Conservation (phyloP, 768 basidiomycete genomes). For the Naematelia encephala region DNA sequence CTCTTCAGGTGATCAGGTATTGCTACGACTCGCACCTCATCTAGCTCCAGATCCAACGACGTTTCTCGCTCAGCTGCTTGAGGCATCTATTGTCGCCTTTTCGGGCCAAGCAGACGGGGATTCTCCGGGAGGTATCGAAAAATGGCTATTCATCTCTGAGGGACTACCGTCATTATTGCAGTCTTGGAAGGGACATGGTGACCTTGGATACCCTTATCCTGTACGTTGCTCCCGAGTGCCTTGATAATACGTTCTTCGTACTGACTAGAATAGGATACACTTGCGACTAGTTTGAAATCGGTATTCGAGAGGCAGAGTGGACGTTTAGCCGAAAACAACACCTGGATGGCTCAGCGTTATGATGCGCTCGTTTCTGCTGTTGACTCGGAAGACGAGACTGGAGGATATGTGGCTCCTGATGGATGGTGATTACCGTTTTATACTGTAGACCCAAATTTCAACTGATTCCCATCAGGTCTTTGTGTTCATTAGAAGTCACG, state of each 20-base stretch:
- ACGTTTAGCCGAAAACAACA: conserved; percentile 7
- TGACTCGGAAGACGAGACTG: conserved; percentile 30
- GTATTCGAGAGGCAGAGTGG: conserved; percentile 9
- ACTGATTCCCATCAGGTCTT: conserved; percentile 12
- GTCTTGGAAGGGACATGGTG: conserved; percentile 15
- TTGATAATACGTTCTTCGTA: neutral
- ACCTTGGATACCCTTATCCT: conserved; percentile 15
- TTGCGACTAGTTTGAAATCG: conserved; percentile 4
- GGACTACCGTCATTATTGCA: conserved; percentile 17
- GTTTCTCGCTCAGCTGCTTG: conserved; percentile 13
- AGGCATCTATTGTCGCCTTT: conserved; percentile 6
- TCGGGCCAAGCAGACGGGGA: conserved; percentile 1
- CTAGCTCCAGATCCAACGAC: conserved; percentile 7
- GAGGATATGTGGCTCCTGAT: conserved; percentile 19
- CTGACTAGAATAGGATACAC: neutral
- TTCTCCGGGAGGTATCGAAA: conserved; percentile 5
- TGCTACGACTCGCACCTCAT: conserved; percentile 8
- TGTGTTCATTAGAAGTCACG: conserved; percentile 18
- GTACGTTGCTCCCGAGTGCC: conserved; percentile 6
- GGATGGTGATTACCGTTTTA: conserved; percentile 23
- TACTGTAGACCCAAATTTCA: neutral
- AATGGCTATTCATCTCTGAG: conserved; percentile 13
- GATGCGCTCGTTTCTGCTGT: conserved; percentile 5
- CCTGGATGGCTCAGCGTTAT: conserved; percentile 5
- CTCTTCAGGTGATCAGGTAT: conserved; percentile 4